Base-by-base conservation (phyloP, 192 early-diverging fungal species). In the Coemansia sp. region DNA sequence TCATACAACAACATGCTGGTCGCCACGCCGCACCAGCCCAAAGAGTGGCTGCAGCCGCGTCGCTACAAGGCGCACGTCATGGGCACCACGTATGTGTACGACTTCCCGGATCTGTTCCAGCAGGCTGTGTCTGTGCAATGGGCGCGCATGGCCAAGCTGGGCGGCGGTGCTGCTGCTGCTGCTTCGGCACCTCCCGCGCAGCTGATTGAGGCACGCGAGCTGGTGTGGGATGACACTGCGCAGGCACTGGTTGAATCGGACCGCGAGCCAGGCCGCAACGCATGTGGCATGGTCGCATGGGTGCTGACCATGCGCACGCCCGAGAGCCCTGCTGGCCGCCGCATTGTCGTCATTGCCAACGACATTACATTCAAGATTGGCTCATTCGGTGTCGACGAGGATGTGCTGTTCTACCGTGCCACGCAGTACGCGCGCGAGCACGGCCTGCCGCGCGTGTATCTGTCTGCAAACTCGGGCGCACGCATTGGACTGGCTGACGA, bases 61-160 rank as follows among this genome's bases (percentile, higher is more conserved):
- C 90, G 97, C 64, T 95, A 95, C 85, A 94, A 95, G 85, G 95
- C 97, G 31, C 97, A 99, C 62, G 81, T 98, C 53, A 89, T 97
- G 87, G 95, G 94, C 55, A 99, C 97, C 4, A 97, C 95, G 11
- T 99, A 97, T 60, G 92, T 98, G 27, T 99, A 99, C 73, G 97
- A 99, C 71, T 99, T 98, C 85, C 93, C 95, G 14, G 95, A 95
- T 50, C 85, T 99, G 60, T 98, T 99, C 89, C 84, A 90, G 27
- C 87, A 94, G 64, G 88, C 91, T 1, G 73, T 92, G 32, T 88
- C 93, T 46, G 84, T 87, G 47, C 77, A 83, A 54, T 99, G 97
- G 97, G 76, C 75, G 49, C 82, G 83, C 22, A 22, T 69, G 3
- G 66, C 73, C 51, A 67, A 76, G 59, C 58, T 64, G 21, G 53